Evolutionary conservation across 371 early-diverging fungal genomes (phyloP), one percentile per base, ranked within the genome.

Genomic region (Actinomucor elegans): DNA sequence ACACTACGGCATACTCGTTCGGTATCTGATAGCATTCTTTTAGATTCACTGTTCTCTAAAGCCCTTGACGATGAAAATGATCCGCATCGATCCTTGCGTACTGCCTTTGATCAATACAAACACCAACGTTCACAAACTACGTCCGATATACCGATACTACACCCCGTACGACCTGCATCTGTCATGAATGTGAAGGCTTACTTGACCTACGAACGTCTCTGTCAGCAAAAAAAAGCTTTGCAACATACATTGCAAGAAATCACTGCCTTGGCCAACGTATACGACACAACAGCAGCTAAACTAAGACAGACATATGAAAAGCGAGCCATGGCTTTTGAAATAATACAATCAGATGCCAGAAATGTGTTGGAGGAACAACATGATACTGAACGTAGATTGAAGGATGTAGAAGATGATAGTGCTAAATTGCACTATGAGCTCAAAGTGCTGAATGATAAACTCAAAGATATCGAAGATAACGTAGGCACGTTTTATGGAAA

Each of bases 361-460:
- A 33, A 18, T 4, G 68, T 66, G 18, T 61, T 71, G 50, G 67
- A 69, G 3, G 69, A 73, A 26, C 74, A 76, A 36, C 32, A 46
- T 1, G 52, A 55, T 14, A 64, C 66, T 9, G 77, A 76, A 17
- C 34, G 37, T 21, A 43, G 58, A 18, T 33, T 77, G 8, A 73
- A 71, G 29, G 60, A 65, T 2, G 62, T 68, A 24, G 77, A 77
- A 47, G 72, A 73, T 21, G 55, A 60, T 15, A 68, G 70, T 17
- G 74, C 74, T 6, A 77, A 77, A 37, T 50, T 73, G 2, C 72
- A 71, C 33, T 77, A 77, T 41, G 77, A 77, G 37, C 49, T 77
- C 4, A 69, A 67, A 23, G 74, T 71, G 10, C 37, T 77, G 33
- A 73, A 71, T 24, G 77, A 77, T 38, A 66, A 73, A 28, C 48